Evolutionary conservation across 441 rosid species (phyloP).

Genomic region (Monsonia emarginata): DNA sequence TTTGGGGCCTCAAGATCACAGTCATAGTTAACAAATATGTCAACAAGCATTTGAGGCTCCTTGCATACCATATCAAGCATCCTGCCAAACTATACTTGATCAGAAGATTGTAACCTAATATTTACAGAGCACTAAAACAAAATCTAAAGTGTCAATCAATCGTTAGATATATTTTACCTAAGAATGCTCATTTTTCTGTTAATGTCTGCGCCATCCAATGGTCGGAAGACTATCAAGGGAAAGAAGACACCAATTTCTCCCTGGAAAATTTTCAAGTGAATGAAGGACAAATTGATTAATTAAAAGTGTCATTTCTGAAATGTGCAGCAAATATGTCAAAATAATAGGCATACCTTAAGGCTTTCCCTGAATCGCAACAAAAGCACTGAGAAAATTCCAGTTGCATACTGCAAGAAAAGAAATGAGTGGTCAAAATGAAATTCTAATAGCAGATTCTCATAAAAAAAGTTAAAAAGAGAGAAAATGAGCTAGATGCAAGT

Average conservation of each 20-base stretch:
- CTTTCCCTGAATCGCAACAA: constrained; percentile 86
- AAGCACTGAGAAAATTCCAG: constrained; percentile 93
- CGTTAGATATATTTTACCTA: constrained; percentile 43
- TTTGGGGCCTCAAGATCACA: constrained; percentile 98
- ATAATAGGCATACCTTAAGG: constrained; percentile 64
- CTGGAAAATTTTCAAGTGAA: constrained; percentile 31
- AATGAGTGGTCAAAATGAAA: constrained; percentile 24
- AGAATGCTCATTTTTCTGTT: constrained; percentile 88
- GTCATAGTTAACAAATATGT: constrained; percentile 93
- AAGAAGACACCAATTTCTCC: constrained; percentile 97
- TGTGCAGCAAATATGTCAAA: constrained; percentile 17
- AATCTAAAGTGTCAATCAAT: constrained; percentile 19
- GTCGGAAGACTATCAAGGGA: constrained; percentile 85
- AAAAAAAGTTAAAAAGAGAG: constrained; percentile 19
- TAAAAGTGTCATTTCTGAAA: constrained; percentile 6
- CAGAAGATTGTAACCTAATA: constrained; percentile 18
- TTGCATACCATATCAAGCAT: constrained; percentile 93
- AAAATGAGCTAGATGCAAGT: constrained; percentile 12
- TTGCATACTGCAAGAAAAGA: constrained; percentile 71
- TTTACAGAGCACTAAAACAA: constrained; percentile 10
- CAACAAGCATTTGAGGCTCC: constrained; percentile 98
- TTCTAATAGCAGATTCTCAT: constrained; percentile 12
- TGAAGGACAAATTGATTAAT: neutral
- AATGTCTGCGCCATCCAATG: constrained; percentile 72
- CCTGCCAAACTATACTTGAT: constrained; percentile 38